phyloP scores from a whole-genome alignment of 2,329 filamentous ascomycete genomes.

The Xylaria sp. region DNA sequence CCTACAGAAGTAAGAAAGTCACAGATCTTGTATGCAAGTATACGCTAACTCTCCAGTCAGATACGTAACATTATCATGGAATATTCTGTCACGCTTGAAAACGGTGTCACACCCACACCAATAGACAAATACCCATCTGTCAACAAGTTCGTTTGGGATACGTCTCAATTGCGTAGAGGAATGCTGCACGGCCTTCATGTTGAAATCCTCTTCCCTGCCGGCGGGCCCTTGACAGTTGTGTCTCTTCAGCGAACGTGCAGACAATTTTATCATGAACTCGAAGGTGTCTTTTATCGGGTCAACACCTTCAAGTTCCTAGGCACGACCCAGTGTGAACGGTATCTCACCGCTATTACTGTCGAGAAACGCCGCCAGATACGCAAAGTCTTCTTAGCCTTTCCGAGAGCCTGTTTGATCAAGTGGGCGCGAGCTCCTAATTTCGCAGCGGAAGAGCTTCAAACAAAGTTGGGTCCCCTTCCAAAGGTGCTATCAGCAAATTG shows the following conservation, averaged over 20 bases:
- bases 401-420: neutral
- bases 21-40: too few relatives aligned
- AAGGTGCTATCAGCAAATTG: neutral
- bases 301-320: neutral
- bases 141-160: neutral
- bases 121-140: neutral
- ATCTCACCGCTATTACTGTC: neutral
- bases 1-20: neutral
- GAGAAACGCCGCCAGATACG: neutral
- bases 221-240: neutral
- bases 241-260: neutral
- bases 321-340: neutral
- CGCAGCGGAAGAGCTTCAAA: too few relatives aligned
- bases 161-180: neutral
- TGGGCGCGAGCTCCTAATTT: too few relatives aligned
- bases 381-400: too few relatives aligned
- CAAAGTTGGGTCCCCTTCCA: neutral
- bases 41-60: neutral
- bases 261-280: neutral
- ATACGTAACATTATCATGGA: neutral
- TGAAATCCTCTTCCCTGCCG: neutral
- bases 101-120: neutral
- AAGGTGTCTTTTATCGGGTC: neutral
- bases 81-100: neutral
- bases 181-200: neutral